Percentiles rank a stretch among this genome's conserved stretches.
These are phyloP conservation scores for Aspergillus ostianus DNA, from an alignment of 495 filamentous ascomycete genomes.

Conservation along the genomic window DNA sequence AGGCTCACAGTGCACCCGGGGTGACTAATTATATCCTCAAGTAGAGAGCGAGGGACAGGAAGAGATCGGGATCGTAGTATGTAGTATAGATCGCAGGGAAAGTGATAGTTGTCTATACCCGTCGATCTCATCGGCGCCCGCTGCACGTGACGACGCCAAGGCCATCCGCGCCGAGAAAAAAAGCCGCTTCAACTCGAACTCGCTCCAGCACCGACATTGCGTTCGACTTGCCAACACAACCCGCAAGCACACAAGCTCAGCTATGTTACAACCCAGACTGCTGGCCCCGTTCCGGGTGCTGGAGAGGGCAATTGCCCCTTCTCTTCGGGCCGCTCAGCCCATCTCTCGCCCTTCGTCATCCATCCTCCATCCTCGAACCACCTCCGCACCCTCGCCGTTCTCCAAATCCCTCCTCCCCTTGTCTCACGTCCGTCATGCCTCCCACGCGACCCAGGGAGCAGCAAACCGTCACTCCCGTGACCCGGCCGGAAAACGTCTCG, in stretches of 20 bases:
- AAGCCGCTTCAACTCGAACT: slow-evolving; percentile 1
- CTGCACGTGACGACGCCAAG: slow-evolving; percentile 33
- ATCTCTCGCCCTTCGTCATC: slow-evolving; percentile 26
- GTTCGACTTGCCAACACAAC: slow-evolving; percentile 17
- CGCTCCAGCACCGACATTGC: background rate
- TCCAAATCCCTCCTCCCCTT: slow-evolving; percentile 33
- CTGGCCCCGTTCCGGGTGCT: slow-evolving; percentile 41
- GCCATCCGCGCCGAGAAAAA: slow-evolving; percentile 27
- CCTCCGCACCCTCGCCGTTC: slow-evolving; percentile 34
- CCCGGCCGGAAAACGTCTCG: slow-evolving; percentile 88
- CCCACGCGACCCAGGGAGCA: slow-evolving; percentile 82
- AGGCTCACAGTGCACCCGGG: too few relatives aligned
- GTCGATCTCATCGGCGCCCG: background rate
- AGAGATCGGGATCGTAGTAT: too few relatives aligned
- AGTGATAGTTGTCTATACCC: background rate
- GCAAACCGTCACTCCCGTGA: slow-evolving; percentile 80
- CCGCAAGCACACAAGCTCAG: slow-evolving; percentile 6
- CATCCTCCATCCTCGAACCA: slow-evolving; percentile 40
- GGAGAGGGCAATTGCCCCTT: slow-evolving; percentile 35
- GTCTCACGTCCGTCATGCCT: slow-evolving; percentile 65
- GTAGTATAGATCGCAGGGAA: background rate
- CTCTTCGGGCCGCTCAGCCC: slow-evolving; percentile 24
- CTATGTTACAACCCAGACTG: slow-evolving; percentile 44
- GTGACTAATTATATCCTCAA: too few relatives aligned
- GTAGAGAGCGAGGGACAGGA: too few relatives aligned